A percentile compares a stretch with the other conserved stretches of the same genome.
Conservation (phyloP, 139 green algal genomes). For the Choricystis sp. region DNA sequence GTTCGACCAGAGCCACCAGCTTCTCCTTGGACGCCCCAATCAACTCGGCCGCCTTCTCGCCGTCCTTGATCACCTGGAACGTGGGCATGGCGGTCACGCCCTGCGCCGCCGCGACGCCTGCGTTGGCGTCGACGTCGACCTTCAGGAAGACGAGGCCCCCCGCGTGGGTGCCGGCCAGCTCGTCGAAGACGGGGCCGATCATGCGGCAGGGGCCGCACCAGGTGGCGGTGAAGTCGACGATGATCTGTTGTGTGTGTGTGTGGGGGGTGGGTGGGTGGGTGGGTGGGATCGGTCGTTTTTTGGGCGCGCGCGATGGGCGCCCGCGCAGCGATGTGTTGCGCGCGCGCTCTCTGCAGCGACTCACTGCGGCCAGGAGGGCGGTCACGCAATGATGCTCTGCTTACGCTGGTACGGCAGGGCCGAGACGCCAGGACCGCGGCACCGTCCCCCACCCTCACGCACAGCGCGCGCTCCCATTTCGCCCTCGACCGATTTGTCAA, state of each 20-base stretch:
- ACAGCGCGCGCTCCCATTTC: too few relatives aligned
- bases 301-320: too few relatives aligned
- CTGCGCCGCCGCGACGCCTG: slow-evolving; percentile 30
- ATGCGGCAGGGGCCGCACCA: slow-evolving; percentile 73
- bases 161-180: slow-evolving; percentile 25
- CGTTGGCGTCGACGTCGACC: slow-evolving; percentile 56
- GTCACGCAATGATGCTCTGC: too few relatives aligned
- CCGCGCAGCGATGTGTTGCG: too few relatives aligned
- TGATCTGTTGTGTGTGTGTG: slow-evolving; percentile 4
- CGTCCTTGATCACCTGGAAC: slow-evolving; percentile 56
- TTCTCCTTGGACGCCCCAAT: slow-evolving; percentile 48
- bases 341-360: too few relatives aligned
- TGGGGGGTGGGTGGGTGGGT: too few relatives aligned
- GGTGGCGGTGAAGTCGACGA: slow-evolving; percentile 62
- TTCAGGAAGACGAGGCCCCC: slow-evolving; percentile 48
- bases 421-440: too few relatives aligned
- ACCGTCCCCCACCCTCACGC: too few relatives aligned
- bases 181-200: slow-evolving; percentile 50
- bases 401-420: too few relatives aligned
- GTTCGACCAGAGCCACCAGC: slow-evolving; percentile 31
- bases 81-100: slow-evolving; percentile 68
- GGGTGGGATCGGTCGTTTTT: too few relatives aligned
- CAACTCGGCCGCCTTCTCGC: slow-evolving; percentile 48
- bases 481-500: too few relatives aligned
- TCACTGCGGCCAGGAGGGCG: too few relatives aligned